Conservation (phyloP, 371 early-diverging fungal genomes). For the Nematocida parisii region DNA sequence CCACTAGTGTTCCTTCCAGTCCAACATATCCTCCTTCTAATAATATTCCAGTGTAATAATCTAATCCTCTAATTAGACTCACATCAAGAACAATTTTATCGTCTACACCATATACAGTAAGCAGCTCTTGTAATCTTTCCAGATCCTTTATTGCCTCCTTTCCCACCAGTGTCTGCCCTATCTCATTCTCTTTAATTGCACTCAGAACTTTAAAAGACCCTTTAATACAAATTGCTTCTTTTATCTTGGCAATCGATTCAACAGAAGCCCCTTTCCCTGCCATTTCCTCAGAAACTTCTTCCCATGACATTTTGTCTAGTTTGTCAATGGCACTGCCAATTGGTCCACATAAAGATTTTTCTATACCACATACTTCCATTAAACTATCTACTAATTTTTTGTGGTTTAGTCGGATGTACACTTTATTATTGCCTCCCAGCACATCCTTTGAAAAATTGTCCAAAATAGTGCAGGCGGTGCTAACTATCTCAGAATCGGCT, state of each 20-base stretch:
- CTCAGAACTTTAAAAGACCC: constrained; percentile 74
- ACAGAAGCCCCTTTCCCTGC: constrained; percentile 62
- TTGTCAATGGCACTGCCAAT: constrained; percentile 97
- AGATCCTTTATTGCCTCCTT: constrained; percentile 82
- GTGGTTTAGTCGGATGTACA: constrained; percentile 85
- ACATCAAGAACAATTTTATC: constrained; percentile 82
- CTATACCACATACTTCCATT: constrained; percentile 88
- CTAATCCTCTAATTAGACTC: constrained; percentile 88
- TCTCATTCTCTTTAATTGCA: constrained; percentile 73
- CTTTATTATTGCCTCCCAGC: constrained; percentile 76
- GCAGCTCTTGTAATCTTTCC: constrained; percentile 78
- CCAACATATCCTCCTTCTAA: constrained; percentile 83
- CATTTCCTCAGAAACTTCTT: constrained; percentile 65
- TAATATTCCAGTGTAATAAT: constrained; percentile 98
- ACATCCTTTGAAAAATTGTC: constrained; percentile 70
- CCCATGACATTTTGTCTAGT: constrained; percentile 77
- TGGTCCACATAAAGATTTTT: constrained; percentile 76
- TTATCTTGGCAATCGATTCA: constrained; percentile 75
- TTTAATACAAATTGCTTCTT: constrained; percentile 76
- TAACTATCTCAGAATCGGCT: constrained; percentile 86
- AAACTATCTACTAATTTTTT: constrained; percentile 89
- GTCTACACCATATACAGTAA: constrained; percentile 76
- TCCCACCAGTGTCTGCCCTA: constrained; percentile 70
- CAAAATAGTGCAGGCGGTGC: constrained; percentile 77
- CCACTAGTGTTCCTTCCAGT: constrained; percentile 83